phyloP scores from a whole-genome alignment of 495 filamentous ascomycete genomes.

The Penicillium argentinense region DNA sequence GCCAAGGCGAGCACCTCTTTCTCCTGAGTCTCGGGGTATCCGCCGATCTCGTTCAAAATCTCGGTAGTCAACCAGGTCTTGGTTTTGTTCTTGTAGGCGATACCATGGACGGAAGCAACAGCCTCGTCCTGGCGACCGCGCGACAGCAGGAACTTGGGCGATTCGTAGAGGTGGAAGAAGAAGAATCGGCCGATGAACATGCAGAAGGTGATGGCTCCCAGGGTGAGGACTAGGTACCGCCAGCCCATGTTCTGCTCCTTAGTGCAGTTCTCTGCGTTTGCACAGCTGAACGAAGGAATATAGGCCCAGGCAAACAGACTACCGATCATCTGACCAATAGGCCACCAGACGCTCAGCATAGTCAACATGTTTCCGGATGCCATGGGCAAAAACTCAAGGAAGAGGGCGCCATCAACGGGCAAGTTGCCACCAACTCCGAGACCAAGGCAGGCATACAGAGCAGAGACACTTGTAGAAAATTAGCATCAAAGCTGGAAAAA shows the following conservation, averaged over 20 bases:
- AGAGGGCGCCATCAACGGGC: constrained; percentile 57
- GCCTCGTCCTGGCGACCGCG: constrained; percentile 71
- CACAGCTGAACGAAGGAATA: constrained; percentile 54
- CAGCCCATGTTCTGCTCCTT: constrained; percentile 72
- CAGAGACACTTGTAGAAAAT: constrained; percentile 28
- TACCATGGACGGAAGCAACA: constrained; percentile 64
- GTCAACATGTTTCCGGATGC: constrained; percentile 54
- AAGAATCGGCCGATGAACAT: constrained; percentile 73
- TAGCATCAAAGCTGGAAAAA: background rate
- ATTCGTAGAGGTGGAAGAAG: constrained; percentile 77
- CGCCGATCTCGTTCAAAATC: constrained; percentile 55
- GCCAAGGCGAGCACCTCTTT: constrained; percentile 34
- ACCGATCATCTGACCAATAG: constrained; percentile 54
- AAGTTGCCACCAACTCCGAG: constrained; percentile 62
- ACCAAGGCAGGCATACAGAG: constrained; percentile 50
- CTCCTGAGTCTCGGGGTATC: constrained; percentile 35
- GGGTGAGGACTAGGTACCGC: constrained; percentile 71
- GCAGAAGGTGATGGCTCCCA: constrained; percentile 69
- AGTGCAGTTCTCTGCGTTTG: constrained; percentile 49
- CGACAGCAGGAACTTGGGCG: constrained; percentile 76
- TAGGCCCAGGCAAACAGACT: constrained; percentile 58
- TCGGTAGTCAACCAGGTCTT: constrained; percentile 55
- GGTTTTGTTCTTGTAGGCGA: constrained; percentile 53
- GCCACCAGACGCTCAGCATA: constrained; percentile 61
- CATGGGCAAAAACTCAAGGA: constrained; percentile 59